Evolutionary conservation across 176 grass and related monocot species (phyloP), one percentile per base, ranked within the genome.

Genomic region (Rhynchospora tenuis): DNA sequence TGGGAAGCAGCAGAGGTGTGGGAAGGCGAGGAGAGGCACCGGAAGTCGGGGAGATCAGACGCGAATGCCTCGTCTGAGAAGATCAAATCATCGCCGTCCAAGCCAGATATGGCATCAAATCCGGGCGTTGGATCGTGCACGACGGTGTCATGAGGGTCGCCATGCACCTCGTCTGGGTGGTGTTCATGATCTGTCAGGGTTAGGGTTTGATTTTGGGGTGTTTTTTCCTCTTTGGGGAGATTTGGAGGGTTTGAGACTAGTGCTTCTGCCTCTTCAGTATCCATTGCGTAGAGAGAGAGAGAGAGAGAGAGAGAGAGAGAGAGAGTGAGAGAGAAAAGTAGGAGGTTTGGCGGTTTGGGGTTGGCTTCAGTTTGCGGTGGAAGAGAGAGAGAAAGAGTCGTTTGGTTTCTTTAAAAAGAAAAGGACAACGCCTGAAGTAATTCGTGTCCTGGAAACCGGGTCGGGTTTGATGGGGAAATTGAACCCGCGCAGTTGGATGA

Each of bases 51-150:
- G 13, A 98, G 89, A 38, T 38, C 33, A 6, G 68, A 73, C 2
- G 92, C 84, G 47, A 98, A 98, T 44, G 90, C 86, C 71, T 94
- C 92, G 16, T 93, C 87, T 2, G 86, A 87, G 85, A 98, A 91
- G 17, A 91, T 69, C 80, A 98, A 88, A 48, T 93, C 95, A 6
- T 93, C 89, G 13, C 38, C 90, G 63, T 84, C 86, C 23, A 83
- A 83, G 6, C 81, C 84, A 1, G 10, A 19, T 13, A 79, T 60
- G 26, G 52, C 1, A 10, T 33, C 76, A 26, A 82, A 82, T 66
- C 79, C 59, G 43, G 26, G 29, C 43, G 42, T 65, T 29, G 33
- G 78, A 62, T 80, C 13, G 64, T 65, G 79, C 20, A 28, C 42
- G 11, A 12, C 6, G 31, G 26, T 43, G 0, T 33, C 31, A 33